Base-by-base conservation (phyloP, 1,284 basidiomycete species). In the Apiotrichum laibachii region DNA sequence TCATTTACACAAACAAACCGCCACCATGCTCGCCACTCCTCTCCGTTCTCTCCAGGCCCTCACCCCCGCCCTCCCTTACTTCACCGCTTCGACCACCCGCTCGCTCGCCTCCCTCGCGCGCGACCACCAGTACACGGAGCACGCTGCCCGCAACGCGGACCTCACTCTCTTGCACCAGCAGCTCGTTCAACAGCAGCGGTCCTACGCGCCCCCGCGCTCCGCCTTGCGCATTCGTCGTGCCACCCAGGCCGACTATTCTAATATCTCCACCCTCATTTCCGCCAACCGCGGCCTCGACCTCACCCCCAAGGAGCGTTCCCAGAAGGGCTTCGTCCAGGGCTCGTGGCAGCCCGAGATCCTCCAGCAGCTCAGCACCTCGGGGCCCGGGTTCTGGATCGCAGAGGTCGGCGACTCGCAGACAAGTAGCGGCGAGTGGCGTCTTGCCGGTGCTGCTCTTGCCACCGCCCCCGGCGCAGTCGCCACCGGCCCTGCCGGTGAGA, bases 231-330 rank as follows among this genome's bases (percentile, higher is more conserved):
- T 50, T 19, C 48, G 48, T 19, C 48, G 48, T 35, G 48, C 48
- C 34, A 16, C 22, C 1, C 10, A 31, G 19, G 11, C 7, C 35
- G 48, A 50, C 48, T 50, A 39, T 19, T 9, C 48, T 13, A 18
- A 19, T n/a, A 50, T 50, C 48, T 50, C 48, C 35, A 10, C 26
- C n/a, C 48, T 50, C 9, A 50, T 50, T 19, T 6, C 10, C 34
- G 48, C 48, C 15, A 50, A 50, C 48, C 48, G 48, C 35, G 48
- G 48, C 10, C 47, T 49, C 18, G 47, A 49, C 47, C 33, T 35
- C n/a, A 39, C 34, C n/a, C 48, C 48, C 9, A 12, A 15, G 12
- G 48, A 50, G 19, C 48, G 34, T 19, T 18, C 35, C 18, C 31
- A 50, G 48, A 50, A 50, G n/a, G 48, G 48, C 34, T 39, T 39